Conservation (phyloP, 2,329 filamentous ascomycete genomes). For the Monosporascus sp. region DNA sequence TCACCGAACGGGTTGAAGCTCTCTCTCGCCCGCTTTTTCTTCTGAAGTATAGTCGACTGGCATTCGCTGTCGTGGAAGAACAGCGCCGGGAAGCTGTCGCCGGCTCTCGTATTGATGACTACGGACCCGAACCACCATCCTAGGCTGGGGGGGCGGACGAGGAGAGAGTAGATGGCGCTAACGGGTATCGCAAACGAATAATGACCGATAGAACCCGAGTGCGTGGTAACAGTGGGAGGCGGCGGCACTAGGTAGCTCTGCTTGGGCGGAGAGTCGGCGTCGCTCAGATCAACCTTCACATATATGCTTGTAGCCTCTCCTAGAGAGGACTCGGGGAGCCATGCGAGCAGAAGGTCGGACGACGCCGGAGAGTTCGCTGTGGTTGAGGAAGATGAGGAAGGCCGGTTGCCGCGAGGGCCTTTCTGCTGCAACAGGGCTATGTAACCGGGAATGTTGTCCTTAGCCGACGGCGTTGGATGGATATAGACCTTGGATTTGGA, state of each 20-base stretch:
- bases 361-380: slow-evolving; percentile 41
- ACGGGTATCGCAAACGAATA: slow-evolving; percentile 92
- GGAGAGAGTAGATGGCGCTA: slow-evolving; percentile 81
- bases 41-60: slow-evolving; percentile 88
- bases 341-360: slow-evolving; percentile 79
- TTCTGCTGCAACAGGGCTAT: slow-evolving; percentile 93
- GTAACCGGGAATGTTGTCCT: slow-evolving; percentile 93
- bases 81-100: slow-evolving; percentile 88
- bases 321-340: slow-evolving; percentile 85
- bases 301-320: slow-evolving; percentile 85
- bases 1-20: slow-evolving; percentile 88
- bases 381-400: slow-evolving; percentile 39
- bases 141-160: slow-evolving; percentile 84
- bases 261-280: slow-evolving; percentile 71
- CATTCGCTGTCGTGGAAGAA: slow-evolving; percentile 99
- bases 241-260: slow-evolving; percentile 89
- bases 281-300: slow-evolving; percentile 88
- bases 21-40: slow-evolving; percentile 77
- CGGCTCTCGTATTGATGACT: slow-evolving; percentile 84
- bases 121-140: slow-evolving; percentile 99
- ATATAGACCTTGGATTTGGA: slow-evolving; percentile 99
- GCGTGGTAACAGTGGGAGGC: slow-evolving; percentile 77
- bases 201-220: slow-evolving; percentile 64
- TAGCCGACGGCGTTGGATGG: slow-evolving; percentile 85
- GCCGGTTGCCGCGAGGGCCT: slow-evolving; percentile 34